Evolutionary conservation across 768 basidiomycete species (phyloP), one percentile per base, ranked within the genome.

Genomic region (Lepiota venenata): DNA sequence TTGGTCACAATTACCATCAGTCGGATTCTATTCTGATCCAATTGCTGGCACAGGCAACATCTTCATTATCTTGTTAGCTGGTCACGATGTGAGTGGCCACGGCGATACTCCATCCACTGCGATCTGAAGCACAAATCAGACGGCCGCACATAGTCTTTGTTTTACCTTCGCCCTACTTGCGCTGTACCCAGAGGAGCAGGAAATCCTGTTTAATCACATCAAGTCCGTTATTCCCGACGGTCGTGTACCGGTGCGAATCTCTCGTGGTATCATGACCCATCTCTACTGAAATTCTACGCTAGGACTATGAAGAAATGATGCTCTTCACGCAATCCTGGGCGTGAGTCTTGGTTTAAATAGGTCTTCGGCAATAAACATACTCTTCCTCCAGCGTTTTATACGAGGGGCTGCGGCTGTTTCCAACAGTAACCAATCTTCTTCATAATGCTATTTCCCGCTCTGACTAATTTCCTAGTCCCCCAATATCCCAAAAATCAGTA

Each of bases 41-140:
- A 25, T 44, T 37, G 29, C 14, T 35, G 40, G 14, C 14, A 47
- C 42, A 71, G 75, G 72, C 15, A 78, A 78, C 60, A 70, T 76
- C 16, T 78, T 73, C 47, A 73, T 77, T 14, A 77, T 76, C 56
- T 60, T 84, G 11, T 61, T 86, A 16, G 84, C 84, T 18, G 83
- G 83, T 7, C 80, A 83, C 51, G 83, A 83, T 68, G 80, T 79
- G 50, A 10, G 62, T 56, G 21, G 12, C 3, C 27, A 16, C 32
- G 9, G 3, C 9, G 32, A 32, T 18, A 32, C 9, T 7, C 6
- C 8, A 32, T 32, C 32, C 8, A 9, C 32, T 32, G 32, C 10
- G 32, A 32, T 47, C 1, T 5, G 21, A 11, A 10, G 15, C 11
- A 20, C 1, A 20, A 27, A 15, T 55, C 63, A 75, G 71, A 70